phyloP scores from a whole-genome alignment of 2,329 filamentous ascomycete species.

The Pseudogymnoascus sp. region DNA sequence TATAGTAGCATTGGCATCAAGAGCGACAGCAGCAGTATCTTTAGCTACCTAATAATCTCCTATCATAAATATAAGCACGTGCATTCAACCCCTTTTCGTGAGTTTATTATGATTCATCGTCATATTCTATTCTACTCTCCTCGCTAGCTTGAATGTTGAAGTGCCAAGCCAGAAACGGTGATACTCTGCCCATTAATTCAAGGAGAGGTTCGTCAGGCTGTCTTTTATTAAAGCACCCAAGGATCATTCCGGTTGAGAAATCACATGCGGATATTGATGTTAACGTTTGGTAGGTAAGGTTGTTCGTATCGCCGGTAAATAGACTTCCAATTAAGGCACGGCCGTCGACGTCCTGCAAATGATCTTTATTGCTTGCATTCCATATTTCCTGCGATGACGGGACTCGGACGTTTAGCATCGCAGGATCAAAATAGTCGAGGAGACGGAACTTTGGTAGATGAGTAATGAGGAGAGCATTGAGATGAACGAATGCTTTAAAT shows the following conservation, averaged over 20 bases:
- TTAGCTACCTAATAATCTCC: too few species aligned
- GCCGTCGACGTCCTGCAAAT: background rate
- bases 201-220: background rate
- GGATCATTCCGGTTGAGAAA: background rate
- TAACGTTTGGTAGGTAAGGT: background rate
- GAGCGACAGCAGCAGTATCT: background rate
- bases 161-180: background rate
- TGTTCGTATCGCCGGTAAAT: background rate
- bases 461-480: background rate
- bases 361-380: background rate
- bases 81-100: background rate
- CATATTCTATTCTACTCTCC: background rate
- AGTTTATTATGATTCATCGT: background rate
- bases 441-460: background rate
- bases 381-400: background rate
- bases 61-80: background rate
- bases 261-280: background rate
- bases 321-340: background rate
- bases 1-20: background rate
- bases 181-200: background rate
- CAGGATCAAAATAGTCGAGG: background rate
- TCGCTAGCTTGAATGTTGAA: background rate
- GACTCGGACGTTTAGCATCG: background rate
- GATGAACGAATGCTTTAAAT: background rate
- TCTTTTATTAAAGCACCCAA: background rate